Percentiles rank a stretch among this genome's conserved stretches.
Conservation (phyloP, 176 grass and related monocot genomes). For the Tillandsia fasciculata region DNA sequence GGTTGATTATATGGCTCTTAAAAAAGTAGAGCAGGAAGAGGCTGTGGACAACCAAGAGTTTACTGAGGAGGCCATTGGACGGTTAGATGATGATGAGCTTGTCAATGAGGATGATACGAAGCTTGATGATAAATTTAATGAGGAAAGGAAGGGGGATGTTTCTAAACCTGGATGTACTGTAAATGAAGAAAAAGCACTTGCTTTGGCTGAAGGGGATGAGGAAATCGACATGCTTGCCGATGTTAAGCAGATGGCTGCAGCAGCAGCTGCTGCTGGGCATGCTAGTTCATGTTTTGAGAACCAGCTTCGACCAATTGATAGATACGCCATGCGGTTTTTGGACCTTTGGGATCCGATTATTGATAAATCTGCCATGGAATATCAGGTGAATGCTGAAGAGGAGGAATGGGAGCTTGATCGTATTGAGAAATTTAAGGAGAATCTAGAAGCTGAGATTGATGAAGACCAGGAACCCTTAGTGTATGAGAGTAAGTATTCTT, state of each 20-base stretch:
- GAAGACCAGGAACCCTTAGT: slow-evolving; percentile 92
- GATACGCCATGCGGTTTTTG: slow-evolving; percentile 96
- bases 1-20: slow-evolving; percentile 98
- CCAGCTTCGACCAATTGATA: slow-evolving; percentile 90
- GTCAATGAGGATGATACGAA: slow-evolving; percentile 76
- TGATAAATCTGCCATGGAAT: slow-evolving; percentile 54
- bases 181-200: slow-evolving; percentile 62
- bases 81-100: slow-evolving; percentile 67
- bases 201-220: slow-evolving; percentile 66
- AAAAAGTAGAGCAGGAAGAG: slow-evolving; percentile 92
- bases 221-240: slow-evolving; percentile 98
- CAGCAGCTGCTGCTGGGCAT: slow-evolving; percentile 83
- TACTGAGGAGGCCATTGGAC: slow-evolving; percentile 67
- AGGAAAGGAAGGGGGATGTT: slow-evolving; percentile 48
- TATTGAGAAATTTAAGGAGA: slow-evolving; percentile 93
- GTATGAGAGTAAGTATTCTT: slow-evolving; percentile 72
- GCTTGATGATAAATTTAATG: slow-evolving; percentile 41
- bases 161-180: slow-evolving; percentile 34
- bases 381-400: slow-evolving; percentile 69
- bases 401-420: slow-evolving; percentile 99
- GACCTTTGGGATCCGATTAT: slow-evolving; percentile 93
- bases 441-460: slow-evolving; percentile 98
- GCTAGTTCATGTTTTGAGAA: slow-evolving; percentile 96
- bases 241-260: slow-evolving; percentile 93
- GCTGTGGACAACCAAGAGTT: slow-evolving; percentile 98